Conservation (phyloP, 192 early-diverging fungal genomes). For the Pecoramyces ruminantium region DNA sequence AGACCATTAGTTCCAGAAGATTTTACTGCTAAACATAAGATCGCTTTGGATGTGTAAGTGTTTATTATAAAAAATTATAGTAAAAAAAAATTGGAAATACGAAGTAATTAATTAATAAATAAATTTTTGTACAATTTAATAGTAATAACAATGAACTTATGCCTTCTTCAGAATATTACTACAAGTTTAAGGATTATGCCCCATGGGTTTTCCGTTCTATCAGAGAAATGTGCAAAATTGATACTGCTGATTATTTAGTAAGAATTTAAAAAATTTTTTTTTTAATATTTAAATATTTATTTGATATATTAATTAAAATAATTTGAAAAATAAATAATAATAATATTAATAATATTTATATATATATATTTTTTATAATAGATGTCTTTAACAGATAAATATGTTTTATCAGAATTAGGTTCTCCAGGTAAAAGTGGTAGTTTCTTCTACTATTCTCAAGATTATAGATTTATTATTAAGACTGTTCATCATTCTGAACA, state of each 20-base stretch:
- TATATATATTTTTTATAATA: too few species aligned
- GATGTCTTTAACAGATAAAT: constrained; percentile 87
- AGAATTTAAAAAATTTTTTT: too few species aligned
- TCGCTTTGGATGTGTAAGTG: constrained; percentile 82
- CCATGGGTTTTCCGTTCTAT: constrained; percentile 92
- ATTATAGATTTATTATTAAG: constrained; percentile 98
- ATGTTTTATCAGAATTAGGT: constrained; percentile 84
- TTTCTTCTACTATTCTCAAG: constrained; percentile 96
- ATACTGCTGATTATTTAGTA: constrained; percentile 85
- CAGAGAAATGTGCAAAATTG: constrained; percentile 71
- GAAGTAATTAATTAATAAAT: too few species aligned
- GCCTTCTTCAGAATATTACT: constrained; percentile 88
- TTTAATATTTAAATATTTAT: too few species aligned
- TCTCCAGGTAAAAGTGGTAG: constrained; percentile 90
- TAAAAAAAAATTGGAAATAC: too few species aligned
- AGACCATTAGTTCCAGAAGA: constrained; percentile 54
- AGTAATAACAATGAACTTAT: constrained; percentile 86
- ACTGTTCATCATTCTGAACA: constrained; percentile 90
- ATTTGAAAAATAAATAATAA: too few species aligned
- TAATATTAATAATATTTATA: too few species aligned
- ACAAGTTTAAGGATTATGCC: constrained; percentile 98
- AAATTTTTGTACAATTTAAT: too few species aligned
- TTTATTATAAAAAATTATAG: too few species aligned
- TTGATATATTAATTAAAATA: too few species aligned
- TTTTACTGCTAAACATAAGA: constrained; percentile 75